Conservation (phyloP, 106 monocot species). For the Dendrobium catenatum region DNA sequence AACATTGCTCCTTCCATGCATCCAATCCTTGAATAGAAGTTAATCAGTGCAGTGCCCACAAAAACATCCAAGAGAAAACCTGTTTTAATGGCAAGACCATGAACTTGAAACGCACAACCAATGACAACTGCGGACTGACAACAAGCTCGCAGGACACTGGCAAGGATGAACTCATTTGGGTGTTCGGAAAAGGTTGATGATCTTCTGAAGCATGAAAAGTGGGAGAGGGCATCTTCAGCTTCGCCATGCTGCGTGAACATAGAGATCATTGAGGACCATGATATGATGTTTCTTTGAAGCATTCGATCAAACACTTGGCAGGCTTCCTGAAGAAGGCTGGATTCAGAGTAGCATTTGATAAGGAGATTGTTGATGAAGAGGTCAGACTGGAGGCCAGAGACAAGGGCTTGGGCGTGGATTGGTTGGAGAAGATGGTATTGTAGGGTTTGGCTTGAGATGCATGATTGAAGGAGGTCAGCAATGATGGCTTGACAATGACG, state of each 20-base stretch:
- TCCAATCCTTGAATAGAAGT: conserved; percentile 48
- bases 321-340: conserved; percentile 15
- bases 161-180: conserved; percentile 72
- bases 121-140: conserved; percentile 14
- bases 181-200: conserved; percentile 15
- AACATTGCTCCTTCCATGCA: conserved; percentile 42
- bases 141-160: conserved; percentile 66
- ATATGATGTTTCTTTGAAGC: conserved; percentile 52
- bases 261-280: conserved; percentile 73
- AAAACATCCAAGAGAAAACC: conserved; percentile 29
- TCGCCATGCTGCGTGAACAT: conserved; percentile 32
- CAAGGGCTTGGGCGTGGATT: conserved; percentile 41
- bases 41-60: conserved; percentile 52
- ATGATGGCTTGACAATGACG: conserved; percentile 9
- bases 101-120: conserved; percentile 30
- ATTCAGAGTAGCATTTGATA: conserved; percentile 44
- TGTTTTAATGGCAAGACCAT: conserved; percentile 27
- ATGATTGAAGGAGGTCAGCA: conserved; percentile 40
- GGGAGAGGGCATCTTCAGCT: conserved; percentile 23
- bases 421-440: conserved; percentile 11
- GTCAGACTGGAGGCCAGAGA: conserved; percentile 30
- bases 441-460: conserved; percentile 10
- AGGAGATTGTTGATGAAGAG: conserved; percentile 65
- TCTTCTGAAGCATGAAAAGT: conserved; percentile 35
- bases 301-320: conserved; percentile 69